Percentiles rank a stretch among this genome's conserved stretches.
Evolutionary conservation across 2,329 filamentous ascomycete species (phyloP).

Genomic region (Fusarium falciforme): DNA sequence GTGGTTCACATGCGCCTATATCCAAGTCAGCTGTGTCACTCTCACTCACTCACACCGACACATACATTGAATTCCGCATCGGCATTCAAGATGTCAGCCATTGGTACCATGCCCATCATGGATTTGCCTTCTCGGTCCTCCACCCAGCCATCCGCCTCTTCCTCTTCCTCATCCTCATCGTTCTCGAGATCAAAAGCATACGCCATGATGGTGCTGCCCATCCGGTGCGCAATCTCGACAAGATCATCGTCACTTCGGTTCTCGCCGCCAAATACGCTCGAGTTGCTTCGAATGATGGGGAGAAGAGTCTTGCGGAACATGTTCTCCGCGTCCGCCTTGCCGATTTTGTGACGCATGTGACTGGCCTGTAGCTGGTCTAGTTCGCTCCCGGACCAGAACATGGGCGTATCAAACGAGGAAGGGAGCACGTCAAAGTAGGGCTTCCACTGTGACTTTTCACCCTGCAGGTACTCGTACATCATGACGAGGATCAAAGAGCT

Average conservation of each 20-base stretch:
- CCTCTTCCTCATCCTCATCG: conserved; percentile 66
- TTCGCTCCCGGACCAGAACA: conserved; percentile 86
- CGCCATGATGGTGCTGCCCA: conserved; percentile 91
- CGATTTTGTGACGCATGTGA: conserved; percentile 80
- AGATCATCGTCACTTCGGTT: conserved; percentile 58
- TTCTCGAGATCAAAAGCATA: conserved; percentile 87
- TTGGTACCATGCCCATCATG: conserved; percentile 86
- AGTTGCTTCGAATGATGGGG: conserved; percentile 60
- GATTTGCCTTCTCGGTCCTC: conserved; percentile 69
- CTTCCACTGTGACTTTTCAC: conserved; percentile 74
- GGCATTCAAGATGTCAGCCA: conserved; percentile 91
- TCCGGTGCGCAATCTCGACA: conserved; percentile 73
- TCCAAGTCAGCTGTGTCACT: conserved; percentile 17
- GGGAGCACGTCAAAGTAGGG: conserved; percentile 84
- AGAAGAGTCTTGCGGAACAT: conserved; percentile 71
- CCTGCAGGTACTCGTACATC: conserved; percentile 78
- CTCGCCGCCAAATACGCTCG: conserved; percentile 56
- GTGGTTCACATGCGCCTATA: conserved; percentile 65
- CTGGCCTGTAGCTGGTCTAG: conserved; percentile 80
- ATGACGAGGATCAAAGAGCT: conserved; percentile 77
- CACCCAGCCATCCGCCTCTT: conserved; percentile 73
- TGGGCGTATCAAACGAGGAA: conserved; percentile 79
- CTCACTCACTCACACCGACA: neutral
- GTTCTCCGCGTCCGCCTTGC: conserved; percentile 75
- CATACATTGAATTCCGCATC: conserved; percentile 87